Evolutionary conservation across 768 basidiomycete genomes (phyloP), one percentile per base, ranked within the genome.

Genomic region (Leccinum fibrillosum): DNA sequence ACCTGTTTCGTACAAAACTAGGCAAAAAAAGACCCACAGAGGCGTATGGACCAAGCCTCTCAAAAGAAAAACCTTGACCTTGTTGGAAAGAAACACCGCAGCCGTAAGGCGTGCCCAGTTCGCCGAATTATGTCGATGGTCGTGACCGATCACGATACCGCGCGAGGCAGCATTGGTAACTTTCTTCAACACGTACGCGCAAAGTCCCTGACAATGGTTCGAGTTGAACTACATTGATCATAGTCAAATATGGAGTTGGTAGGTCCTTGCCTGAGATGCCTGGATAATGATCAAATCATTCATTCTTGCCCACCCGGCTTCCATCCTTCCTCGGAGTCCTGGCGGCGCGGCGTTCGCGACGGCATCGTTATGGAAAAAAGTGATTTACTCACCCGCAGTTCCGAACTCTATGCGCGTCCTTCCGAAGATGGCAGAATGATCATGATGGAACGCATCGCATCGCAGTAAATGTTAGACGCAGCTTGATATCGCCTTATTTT

Each of bases 261-360:
- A 51, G 11, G 32, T 48, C 47, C 73, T 49, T 45, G 84, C 91
- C 79, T 94, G 90, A 13, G 90, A 90, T 10, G 90, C 81, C 67
- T 93, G 91, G 45, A 90, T 86, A 53, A 93, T 76, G 50, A 85
- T 89, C 56, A 95, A 73, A 70, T 94, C 90, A 67, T 95, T 95
- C 90, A 95, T 94, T 55, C 89, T 82, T n/a, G 89, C 80, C 82
- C 88, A 93, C 2, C 93, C 93, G 8, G 92, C 92, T 63, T 90
- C 88, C 93, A 95, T 94, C 61, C 75, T 79, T 2, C 86, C 91
- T 64, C 91, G 77, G 21, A 93, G 76, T 53, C 92, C 92, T 68
- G 89, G 61, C 4, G 35, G 35, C 19, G 52, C 6, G 53, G 35
- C 28, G 28, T 60, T 52, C 21, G 58, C 34, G 25, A 44, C 23